These are phyloP conservation scores for Schizothecium vesticola DNA, from an alignment of 495 filamentous ascomycete species.

Conservation along the genomic window DNA sequence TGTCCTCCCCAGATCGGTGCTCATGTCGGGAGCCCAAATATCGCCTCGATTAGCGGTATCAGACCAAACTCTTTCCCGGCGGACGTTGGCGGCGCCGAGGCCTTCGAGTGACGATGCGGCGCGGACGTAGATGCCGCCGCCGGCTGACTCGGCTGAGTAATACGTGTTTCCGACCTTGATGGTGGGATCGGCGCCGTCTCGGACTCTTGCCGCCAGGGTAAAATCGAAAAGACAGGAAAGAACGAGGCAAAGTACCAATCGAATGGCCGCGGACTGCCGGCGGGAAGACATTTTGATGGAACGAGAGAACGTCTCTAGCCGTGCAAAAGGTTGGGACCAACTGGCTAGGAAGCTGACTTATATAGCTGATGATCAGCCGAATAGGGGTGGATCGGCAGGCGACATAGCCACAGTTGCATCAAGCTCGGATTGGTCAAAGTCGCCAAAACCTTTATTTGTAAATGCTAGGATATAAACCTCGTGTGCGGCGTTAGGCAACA, in stretches of 20 bases:
- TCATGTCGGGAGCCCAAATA: conserved; percentile 12
- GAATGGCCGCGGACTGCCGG: neutral
- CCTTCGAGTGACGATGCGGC: conserved; percentile 3
- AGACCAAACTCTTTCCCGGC: conserved; percentile 7
- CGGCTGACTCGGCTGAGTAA: conserved; percentile 12
- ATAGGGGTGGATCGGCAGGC: no score
- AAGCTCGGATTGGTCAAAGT: no score
- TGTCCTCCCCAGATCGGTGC: conserved; percentile 4
- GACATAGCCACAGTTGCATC: no score
- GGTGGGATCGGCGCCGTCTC: conserved; percentile 3
- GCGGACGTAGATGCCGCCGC: conserved; percentile 12
- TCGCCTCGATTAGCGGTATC: conserved; percentile 1
- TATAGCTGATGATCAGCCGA: no score
- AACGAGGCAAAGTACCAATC: neutral
- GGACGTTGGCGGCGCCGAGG: conserved; percentile 4
- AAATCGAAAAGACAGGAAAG: neutral
- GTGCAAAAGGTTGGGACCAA: no score
- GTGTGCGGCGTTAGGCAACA: no score
- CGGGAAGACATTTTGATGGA: neutral
- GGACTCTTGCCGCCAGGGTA: conserved; percentile 1
- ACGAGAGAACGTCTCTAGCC: neutral
- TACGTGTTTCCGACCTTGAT: conserved; percentile 5
- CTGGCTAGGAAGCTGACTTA: no score
- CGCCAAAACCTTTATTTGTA: no score
- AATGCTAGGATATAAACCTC: no score